Conservation (phyloP, 129 eudicot species). For the Chrysanthemum seticuspe region DNA sequence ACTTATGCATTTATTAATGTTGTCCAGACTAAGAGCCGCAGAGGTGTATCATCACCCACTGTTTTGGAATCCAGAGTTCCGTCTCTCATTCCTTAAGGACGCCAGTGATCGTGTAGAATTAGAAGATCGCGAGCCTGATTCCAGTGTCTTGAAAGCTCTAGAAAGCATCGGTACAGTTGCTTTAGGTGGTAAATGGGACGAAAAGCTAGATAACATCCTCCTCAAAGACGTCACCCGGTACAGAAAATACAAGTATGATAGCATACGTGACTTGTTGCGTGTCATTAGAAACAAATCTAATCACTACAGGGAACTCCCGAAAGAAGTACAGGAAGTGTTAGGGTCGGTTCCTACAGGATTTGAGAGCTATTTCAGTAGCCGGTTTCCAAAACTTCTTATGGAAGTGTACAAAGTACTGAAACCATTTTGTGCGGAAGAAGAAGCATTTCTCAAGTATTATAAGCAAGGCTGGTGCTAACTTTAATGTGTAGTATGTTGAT, state of each 20-base stretch:
- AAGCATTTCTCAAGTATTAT: constrained; percentile 55
- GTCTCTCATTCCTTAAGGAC: constrained; percentile 84
- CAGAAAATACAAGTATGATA: constrained; percentile 69
- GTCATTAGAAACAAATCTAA: constrained; percentile 85
- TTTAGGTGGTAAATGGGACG: constrained; percentile 85
- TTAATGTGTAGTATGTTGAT: not conserved
- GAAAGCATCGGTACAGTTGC: constrained; percentile 53
- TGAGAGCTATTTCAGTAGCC: constrained; percentile 56
- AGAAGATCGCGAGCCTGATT: constrained; percentile 61
- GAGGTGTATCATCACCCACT: constrained; percentile 69
- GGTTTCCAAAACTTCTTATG: constrained; percentile 79
- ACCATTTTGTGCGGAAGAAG: constrained; percentile 59
- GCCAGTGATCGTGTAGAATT: constrained; percentile 80
- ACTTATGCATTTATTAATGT: constrained; percentile 1
- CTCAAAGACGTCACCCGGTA: constrained; percentile 61
- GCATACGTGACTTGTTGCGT: constrained; percentile 77
- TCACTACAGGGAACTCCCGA: constrained; percentile 75
- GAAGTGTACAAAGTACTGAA: constrained; percentile 66
- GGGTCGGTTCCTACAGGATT: constrained; percentile 81
- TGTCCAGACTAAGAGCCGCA: constrained; percentile 60
- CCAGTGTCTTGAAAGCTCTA: constrained; percentile 53
- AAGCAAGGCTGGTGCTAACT: constrained; percentile 28
- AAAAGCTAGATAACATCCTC: constrained; percentile 55
- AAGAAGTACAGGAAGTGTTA: constrained; percentile 52
- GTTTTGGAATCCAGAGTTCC: constrained; percentile 67